phyloP scores from a whole-genome alignment of 495 filamentous ascomycete genomes.

The Daldinia decipiens region DNA sequence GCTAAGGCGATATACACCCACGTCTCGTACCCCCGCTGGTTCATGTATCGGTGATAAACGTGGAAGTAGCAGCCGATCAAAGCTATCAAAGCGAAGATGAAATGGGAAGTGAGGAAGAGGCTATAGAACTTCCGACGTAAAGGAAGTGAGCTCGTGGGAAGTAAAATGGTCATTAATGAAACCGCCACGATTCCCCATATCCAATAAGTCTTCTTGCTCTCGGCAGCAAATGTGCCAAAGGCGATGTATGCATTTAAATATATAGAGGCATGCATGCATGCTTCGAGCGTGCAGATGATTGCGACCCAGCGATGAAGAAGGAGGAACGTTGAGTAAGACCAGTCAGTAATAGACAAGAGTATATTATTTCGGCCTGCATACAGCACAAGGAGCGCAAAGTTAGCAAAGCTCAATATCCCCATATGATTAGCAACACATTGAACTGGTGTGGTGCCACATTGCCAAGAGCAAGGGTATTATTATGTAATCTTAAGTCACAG shows the following conservation, averaged over 20 bases:
- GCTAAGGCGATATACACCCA: slow-evolving; percentile 54
- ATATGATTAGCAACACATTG: slow-evolving; percentile 58
- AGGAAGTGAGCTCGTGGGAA: slow-evolving; percentile 38
- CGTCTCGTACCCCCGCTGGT: slow-evolving; percentile 53
- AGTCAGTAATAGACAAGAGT: slow-evolving; percentile 62
- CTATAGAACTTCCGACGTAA: slow-evolving; percentile 41
- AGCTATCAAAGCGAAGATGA: slow-evolving; percentile 34
- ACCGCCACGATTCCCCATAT: slow-evolving; percentile 52
- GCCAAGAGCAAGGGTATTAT: no score
- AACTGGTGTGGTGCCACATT: no score
- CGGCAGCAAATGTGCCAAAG: slow-evolving; percentile 16
- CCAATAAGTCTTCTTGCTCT: slow-evolving; percentile 49
- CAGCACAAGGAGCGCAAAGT: slow-evolving; percentile 60
- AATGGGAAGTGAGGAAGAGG: slow-evolving; percentile 46
- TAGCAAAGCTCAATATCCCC: slow-evolving; percentile 61
- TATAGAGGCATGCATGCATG: slow-evolving; percentile 55
- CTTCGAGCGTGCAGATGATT: slow-evolving; percentile 62
- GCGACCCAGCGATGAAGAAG: slow-evolving; percentile 65
- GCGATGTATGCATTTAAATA: slow-evolving; percentile 44
- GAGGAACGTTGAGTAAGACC: slow-evolving; percentile 64
- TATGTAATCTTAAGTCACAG: no score
- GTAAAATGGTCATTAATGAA: slow-evolving; percentile 35
- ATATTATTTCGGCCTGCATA: slow-evolving; percentile 65
- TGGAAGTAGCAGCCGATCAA: slow-evolving; percentile 53
- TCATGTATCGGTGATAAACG: slow-evolving; percentile 42